These are phyloP conservation scores for Cercospora sesami DNA, from an alignment of 2,329 filamentous ascomycete genomes.

Conservation along the genomic window DNA sequence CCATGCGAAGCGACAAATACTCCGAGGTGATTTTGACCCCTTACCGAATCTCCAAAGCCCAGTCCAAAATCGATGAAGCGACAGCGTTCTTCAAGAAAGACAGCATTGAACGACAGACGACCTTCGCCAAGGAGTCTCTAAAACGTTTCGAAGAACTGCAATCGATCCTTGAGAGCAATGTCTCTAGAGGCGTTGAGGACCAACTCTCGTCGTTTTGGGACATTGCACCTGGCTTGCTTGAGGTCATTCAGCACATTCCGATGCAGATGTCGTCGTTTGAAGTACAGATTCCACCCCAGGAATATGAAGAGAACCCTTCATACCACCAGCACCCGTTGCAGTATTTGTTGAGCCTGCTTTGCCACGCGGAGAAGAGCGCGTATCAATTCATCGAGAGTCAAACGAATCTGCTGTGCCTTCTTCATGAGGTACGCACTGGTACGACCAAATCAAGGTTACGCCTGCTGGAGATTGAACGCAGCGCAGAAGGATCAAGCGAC, in stretches of 20 bases:
- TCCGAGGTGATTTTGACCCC: constrained; percentile 79
- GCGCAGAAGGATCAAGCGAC: constrained; percentile 36
- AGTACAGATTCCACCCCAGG: constrained; percentile 73
- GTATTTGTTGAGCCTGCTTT: constrained; percentile 82
- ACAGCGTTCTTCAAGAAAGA: constrained; percentile 82
- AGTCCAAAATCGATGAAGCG: constrained; percentile 76
- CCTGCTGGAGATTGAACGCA: constrained; percentile 65
- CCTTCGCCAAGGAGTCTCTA: constrained; percentile 70
- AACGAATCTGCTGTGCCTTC: constrained; percentile 81
- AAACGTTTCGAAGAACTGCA: constrained; percentile 75
- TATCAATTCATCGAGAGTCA: constrained; percentile 97
- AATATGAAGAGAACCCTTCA: constrained; percentile 81
- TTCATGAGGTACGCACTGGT: constrained; percentile 85
- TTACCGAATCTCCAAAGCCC: constrained; percentile 70
- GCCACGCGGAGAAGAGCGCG: constrained; percentile 86
- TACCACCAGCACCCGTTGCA: constrained; percentile 82
- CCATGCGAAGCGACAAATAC: constrained; percentile 79
- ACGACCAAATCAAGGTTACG: constrained; percentile 69
- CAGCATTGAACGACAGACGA: constrained; percentile 65
- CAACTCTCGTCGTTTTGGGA: constrained; percentile 98
- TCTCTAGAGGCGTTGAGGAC: constrained; percentile 81
- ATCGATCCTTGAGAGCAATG: constrained; percentile 77
- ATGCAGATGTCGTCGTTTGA: constrained; percentile 57
- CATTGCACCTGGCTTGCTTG: constrained; percentile 79
- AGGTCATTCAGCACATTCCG: constrained; percentile 78